These are phyloP conservation scores for Hymenotorrendiella dingleyae DNA, from an alignment of 2,329 filamentous ascomycete species.

Conservation along the genomic window DNA sequence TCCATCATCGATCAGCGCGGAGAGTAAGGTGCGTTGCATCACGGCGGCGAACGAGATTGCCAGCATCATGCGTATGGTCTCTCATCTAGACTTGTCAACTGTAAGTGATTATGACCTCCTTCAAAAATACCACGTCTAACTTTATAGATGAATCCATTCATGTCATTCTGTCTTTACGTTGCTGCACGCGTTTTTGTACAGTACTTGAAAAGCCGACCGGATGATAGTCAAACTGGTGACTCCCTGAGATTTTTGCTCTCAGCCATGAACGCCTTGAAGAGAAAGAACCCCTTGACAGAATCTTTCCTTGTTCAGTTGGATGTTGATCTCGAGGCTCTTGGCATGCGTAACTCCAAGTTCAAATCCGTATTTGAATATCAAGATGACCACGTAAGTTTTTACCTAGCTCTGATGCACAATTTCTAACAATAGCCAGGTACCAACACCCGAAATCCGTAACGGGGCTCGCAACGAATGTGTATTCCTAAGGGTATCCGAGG, in stretches of 20 bases:
- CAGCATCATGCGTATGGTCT: slow-evolving; percentile 91
- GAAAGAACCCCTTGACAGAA: slow-evolving; percentile 83
- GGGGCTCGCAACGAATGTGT: not conserved
- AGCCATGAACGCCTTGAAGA: slow-evolving; percentile 85
- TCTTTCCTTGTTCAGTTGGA: slow-evolving; percentile 93
- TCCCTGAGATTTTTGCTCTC: slow-evolving; percentile 86
- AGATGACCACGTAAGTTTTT: slow-evolving; percentile 27
- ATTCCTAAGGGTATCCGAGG: not conserved
- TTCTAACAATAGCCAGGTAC: slow-evolving; percentile 19
- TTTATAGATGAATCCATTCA: slow-evolving; percentile 86
- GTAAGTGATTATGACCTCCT: slow-evolving; percentile 45
- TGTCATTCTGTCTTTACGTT: slow-evolving; percentile 95
- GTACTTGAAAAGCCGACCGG: slow-evolving; percentile 88
- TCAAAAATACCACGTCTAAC: slow-evolving; percentile 14
- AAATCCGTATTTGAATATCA: slow-evolving; percentile 46
- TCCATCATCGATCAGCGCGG: slow-evolving; percentile 68
- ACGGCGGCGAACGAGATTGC: slow-evolving; percentile 91
- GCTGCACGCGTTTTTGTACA: slow-evolving; percentile 92
- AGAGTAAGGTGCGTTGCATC: slow-evolving; percentile 90
- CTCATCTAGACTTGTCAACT: slow-evolving; percentile 75
- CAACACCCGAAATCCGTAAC: not conserved
- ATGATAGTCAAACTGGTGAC: slow-evolving; percentile 71
- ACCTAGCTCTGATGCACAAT: slow-evolving; percentile 12
- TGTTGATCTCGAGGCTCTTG: slow-evolving; percentile 76
- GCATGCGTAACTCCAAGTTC: slow-evolving; percentile 52